Base-by-base conservation (phyloP, 345 rosid genomes). In the Salix udensis region DNA sequence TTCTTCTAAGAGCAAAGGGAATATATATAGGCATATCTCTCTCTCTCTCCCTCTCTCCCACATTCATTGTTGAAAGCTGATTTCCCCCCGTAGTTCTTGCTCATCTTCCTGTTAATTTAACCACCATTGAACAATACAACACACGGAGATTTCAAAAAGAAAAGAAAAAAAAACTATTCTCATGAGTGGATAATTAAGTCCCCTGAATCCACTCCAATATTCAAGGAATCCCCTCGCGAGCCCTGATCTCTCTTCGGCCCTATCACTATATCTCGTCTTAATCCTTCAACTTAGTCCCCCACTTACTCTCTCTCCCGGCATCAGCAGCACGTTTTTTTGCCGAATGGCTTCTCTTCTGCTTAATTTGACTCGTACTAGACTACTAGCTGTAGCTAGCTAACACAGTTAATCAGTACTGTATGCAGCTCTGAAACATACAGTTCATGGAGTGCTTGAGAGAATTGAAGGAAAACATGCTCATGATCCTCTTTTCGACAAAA, bases 391-490 rank as follows among this genome's bases (percentile, higher is more conserved):
- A 58, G 62, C 40, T n/a, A 55, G 28, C 40, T 18, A 5, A 19
- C 16, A 44, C 21, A 16, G 24, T 23, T 48, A 14, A 18, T 48
- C 61, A 16, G n/a, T 48, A 26, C 26, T 26, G 50, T 26, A 7
- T 13, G 53, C 8, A 55, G 75, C 23, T 58, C 34, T 58, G 24
- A 19, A 19, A 48, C 26, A 24, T 24, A 24, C 76, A 64, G 76
- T 53, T 50, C 24, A 78, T 92, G 98, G 90, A 86, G 18, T 86
- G 74, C 82, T 69, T 46, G 77, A 88, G 86, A 83, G 99, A 96
- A 84, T 86, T 91, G 88, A 91, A 88, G 91, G 96, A 12, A 93
- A 96, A 82, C 88, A 82, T 83, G 86, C 79, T 48, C 89, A 96
- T 79, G 99, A 93, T 82, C 92, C 91, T 12, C 72, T 89, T 69